Evolutionary conservation across 192 early-diverging fungal species (phyloP).

Genomic region (Rhizoclosmatium globosum): DNA sequence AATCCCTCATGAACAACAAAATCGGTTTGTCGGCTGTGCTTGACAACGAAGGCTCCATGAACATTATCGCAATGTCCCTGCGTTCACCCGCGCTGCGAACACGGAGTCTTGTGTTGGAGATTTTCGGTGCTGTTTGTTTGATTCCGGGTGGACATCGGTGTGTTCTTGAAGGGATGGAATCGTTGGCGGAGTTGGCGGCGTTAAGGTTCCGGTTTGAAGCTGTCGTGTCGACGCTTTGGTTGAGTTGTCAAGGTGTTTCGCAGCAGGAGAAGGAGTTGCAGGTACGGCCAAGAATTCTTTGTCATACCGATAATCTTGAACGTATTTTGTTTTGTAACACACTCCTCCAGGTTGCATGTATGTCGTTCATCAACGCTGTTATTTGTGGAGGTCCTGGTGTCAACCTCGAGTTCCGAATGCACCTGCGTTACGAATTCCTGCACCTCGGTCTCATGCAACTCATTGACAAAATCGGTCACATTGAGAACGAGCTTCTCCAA

Average conservation of each 20-base stretch:
- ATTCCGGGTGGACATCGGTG: slow-evolving; percentile 60
- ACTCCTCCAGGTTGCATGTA: slow-evolving; percentile 47
- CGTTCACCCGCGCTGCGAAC: slow-evolving; percentile 55
- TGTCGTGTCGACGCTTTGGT: slow-evolving; percentile 53
- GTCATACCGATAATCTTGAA: neutral
- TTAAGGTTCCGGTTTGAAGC: slow-evolving; percentile 56
- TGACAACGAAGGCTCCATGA: slow-evolving; percentile 50
- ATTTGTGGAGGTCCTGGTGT: slow-evolving; percentile 61
- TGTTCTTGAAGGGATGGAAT: slow-evolving; percentile 58
- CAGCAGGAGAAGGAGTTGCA: slow-evolving; percentile 58
- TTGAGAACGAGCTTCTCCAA: slow-evolving; percentile 62
- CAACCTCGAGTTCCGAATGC: slow-evolving; percentile 60
- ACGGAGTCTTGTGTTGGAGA: slow-evolving; percentile 58
- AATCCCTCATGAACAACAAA: slow-evolving; percentile 67
- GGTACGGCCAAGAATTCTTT: slow-evolving; percentile 26
- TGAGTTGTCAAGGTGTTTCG: slow-evolving; percentile 52
- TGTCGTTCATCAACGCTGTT: slow-evolving; percentile 67
- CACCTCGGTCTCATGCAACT: slow-evolving; percentile 55
- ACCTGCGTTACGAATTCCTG: slow-evolving; percentile 61
- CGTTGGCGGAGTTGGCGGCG: slow-evolving; percentile 42
- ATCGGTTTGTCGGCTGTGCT: slow-evolving; percentile 62
- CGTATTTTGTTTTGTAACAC: slow-evolving; percentile 7
- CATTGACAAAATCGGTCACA: slow-evolving; percentile 54
- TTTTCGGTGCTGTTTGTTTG: slow-evolving; percentile 63
- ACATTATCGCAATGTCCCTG: slow-evolving; percentile 59